These are phyloP conservation scores for Seiridium cupressi DNA, from an alignment of 2,329 filamentous ascomycete genomes.

Conservation along the genomic window DNA sequence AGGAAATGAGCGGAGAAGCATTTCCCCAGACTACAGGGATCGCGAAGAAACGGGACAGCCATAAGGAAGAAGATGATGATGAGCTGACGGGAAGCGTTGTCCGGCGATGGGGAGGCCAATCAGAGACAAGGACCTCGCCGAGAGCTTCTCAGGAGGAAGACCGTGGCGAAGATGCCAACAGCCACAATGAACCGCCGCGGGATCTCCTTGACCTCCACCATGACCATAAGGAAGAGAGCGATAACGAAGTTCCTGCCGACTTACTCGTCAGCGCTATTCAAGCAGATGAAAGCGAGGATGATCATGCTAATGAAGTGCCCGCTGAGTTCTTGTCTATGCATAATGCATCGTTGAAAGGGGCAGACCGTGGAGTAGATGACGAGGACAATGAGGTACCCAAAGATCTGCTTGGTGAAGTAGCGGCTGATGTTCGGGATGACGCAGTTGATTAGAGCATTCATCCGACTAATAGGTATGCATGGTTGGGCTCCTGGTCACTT, in stretches of 20 bases:
- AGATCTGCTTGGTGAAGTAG: constrained; percentile 9
- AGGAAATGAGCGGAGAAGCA: constrained; percentile 12
- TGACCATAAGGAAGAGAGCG: constrained; percentile 24
- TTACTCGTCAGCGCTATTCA: constrained; percentile 16
- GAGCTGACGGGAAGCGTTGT: constrained; percentile 32
- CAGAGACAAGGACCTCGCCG: constrained; percentile 2
- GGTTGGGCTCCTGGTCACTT: neutral
- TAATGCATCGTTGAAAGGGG: constrained; percentile 14
- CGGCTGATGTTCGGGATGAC: neutral
- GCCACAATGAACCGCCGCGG: neutral
- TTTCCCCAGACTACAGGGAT: neutral
- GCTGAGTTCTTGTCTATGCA: constrained; percentile 51
- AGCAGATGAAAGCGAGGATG: constrained; percentile 16
- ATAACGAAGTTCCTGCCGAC: constrained; percentile 21
- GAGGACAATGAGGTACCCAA: constrained; percentile 21
- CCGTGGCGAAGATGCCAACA: constrained; percentile 14
- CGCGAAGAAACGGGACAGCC: neutral
- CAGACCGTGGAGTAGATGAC: constrained; percentile 6
- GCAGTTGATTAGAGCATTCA: neutral
- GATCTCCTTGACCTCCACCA: constrained; percentile 35
- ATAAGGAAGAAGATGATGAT: constrained; percentile 15
- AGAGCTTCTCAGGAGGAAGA: neutral
- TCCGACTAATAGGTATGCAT: neutral
- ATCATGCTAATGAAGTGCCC: constrained; percentile 38
- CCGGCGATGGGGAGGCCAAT: constrained; percentile 25